Base-by-base conservation (phyloP, 2,329 filamentous ascomycete genomes). In the Paraphoma sp. region DNA sequence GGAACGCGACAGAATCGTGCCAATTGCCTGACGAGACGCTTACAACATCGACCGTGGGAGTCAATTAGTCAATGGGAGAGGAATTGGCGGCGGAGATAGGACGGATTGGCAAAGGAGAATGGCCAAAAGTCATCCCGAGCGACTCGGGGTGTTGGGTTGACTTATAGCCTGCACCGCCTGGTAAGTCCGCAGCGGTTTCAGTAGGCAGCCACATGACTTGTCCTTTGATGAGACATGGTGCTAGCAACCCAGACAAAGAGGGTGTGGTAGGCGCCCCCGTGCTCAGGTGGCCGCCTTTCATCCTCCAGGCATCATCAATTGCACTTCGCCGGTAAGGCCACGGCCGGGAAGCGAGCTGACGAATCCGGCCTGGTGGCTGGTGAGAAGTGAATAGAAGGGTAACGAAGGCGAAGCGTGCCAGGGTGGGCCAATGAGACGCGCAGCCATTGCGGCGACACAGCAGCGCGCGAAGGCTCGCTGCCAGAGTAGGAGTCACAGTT, bases 1-100 rank as follows among this genome's bases (percentile, higher is more conserved):
- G 71, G 71, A 74, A 75, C 51, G 56, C 62, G 67, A 61, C 62
- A 64, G 71, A 74, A 71, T 53, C 41, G 54, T 46, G 57, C 63
- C 65, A 70, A 73, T 67, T 61, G 65, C 59, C 57, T 57, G 60
- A 59, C 53, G 42, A 61, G 60, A 23, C 51, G 70, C 68, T 72
- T 69, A 69, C 65, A 67, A 51, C 57, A 68, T 60, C 56, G 40
- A 46, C 48, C 53, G 43, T 28, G 38, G 41, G 43, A 46, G 54
- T 43, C 43, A 60, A 67, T 70, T 70, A 69, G 58, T 68, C 54
- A 65, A 54, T 62, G 57, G 62, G 51, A 54, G 51, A 47, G 54
- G 46, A 58, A 58, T 59, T 64, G 64, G 56, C 47, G 41, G 47
- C 67, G 69, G 70, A 71, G 69, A 67, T 68, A 65, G 65, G 64